Conservation (phyloP, 1,284 basidiomycete species). For the Melampsora americana region DNA sequence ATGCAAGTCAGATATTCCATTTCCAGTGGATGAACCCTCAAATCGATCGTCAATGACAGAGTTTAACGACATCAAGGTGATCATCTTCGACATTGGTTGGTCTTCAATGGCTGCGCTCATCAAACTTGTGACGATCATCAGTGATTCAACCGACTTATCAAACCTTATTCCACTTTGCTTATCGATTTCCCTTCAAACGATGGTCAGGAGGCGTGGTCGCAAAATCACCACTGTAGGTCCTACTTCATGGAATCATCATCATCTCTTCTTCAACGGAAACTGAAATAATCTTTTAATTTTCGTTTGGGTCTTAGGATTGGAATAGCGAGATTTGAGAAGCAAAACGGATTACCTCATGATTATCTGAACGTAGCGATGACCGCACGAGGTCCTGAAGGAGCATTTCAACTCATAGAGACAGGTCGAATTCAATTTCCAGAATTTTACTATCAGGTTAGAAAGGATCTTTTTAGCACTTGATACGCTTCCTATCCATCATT, state of each 20-base stretch:
- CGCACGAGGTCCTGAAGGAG: conserved; percentile 50
- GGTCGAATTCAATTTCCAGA: conserved; percentile 51
- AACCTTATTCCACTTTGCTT: background rate
- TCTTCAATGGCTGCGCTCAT: background rate
- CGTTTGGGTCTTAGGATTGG: conserved; percentile 10
- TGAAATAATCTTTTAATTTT: background rate
- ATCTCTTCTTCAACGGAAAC: background rate
- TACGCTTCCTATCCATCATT: background rate
- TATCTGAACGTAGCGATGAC: conserved; percentile 55
- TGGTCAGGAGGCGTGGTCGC: conserved; percentile 34
- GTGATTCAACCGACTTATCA: background rate
- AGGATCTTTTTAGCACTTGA: background rate
- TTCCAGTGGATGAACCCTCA: too few species aligned
- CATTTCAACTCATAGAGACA: conserved; percentile 54
- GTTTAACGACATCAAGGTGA: background rate
- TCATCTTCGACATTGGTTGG: conserved; percentile 17
- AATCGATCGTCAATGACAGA: background rate
- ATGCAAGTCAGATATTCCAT: too few species aligned
- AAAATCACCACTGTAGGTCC: conserved; percentile 31
- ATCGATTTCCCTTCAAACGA: background rate
- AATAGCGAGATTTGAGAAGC: conserved; percentile 21
- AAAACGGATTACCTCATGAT: conserved; percentile 51
- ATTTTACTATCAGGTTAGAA: conserved; percentile 52
- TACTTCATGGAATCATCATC: background rate
- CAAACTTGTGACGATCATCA: background rate